phyloP scores from a whole-genome alignment of 2,329 filamentous ascomycete species.

The Sordariomycetes sp. region DNA sequence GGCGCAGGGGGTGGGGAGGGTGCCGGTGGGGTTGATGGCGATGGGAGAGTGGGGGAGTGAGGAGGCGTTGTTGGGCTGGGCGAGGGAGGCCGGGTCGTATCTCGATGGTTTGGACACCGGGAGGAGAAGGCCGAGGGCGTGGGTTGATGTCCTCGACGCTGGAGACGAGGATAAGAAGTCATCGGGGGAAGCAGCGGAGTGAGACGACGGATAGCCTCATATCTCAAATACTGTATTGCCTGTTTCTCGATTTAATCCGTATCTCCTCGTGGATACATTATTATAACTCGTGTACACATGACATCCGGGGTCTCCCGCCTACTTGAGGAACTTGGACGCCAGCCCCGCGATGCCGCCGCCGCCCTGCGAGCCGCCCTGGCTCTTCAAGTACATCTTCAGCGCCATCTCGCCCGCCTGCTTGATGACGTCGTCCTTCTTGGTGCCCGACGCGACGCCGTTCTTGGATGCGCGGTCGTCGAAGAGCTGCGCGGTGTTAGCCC shows the following conservation, averaged over 20 bases:
- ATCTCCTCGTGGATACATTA: background rate
- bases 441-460: conserved; percentile 41
- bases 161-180: conserved; percentile 13
- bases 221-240: background rate
- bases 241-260: background rate
- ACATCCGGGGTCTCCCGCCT: background rate
- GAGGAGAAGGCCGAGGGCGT: conserved; percentile 38
- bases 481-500: conserved; percentile 25
- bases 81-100: conserved; percentile 44
- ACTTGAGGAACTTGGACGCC: conserved; percentile 35
- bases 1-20: conserved; percentile 42
- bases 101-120: conserved; percentile 36
- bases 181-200: background rate
- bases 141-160: conserved; percentile 44
- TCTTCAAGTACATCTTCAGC: conserved; percentile 85
- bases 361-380: conserved; percentile 33
- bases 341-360: conserved; percentile 35
- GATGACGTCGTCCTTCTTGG: conserved; percentile 72
- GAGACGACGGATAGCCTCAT: background rate
- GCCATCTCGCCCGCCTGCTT: conserved; percentile 77
- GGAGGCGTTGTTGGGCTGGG: conserved; percentile 52
- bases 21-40: conserved; percentile 53
- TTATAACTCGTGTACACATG: background rate
- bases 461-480: conserved; percentile 47
- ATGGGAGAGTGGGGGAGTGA: conserved; percentile 59